Base-by-base conservation (phyloP, 129 eudicot species). In the Sambucus nigra region DNA sequence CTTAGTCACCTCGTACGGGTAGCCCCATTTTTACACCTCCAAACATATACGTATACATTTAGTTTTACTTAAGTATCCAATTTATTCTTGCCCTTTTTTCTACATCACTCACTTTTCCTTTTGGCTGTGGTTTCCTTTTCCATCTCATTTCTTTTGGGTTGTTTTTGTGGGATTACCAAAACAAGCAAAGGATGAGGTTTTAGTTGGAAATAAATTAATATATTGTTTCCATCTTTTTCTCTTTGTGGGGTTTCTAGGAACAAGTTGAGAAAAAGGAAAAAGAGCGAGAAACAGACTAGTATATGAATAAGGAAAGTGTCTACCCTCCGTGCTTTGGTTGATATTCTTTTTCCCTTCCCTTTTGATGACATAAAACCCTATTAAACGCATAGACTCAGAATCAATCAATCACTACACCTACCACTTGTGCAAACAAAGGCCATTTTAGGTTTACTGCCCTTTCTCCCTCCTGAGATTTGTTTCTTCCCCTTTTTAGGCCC, bases 401-500 rank as follows among this genome's bases (percentile, higher is more conserved):
- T n/a, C n/a, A n/a, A n/a, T n/a, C n/a, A n/a, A n/a, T n/a, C n/a
- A n/a, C n/a, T n/a, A n/a, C n/a, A n/a, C 41, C 18, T 32, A 25
- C 23, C 16, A 31, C 15, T 33, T 24, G 29, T 57, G 23, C 14
- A 6, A 66, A 39, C 12, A 20, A 33, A 32, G 12, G 16, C 67
- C 67, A 50, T 49, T 70, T 59, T 57, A 22, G 51, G 63, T 14
- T 11, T 31, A 5, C 19, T 39, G 39, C 55, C 47, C 24, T 17
- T 19, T 52, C 28, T 61, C 38, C 31, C 31, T 33, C 55, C 15
- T 29, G 35, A 67, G 26, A 67, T 59, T 44, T 54, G 69, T 68
- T 42, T 23, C 59, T 63, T 69, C 52, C 70, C 60, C 19, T 59
- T 60, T 58, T 54, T 64, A 64, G 65, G 57, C 67, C 45, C 49